Evolutionary conservation across 2,329 filamentous ascomycete genomes (phyloP).

Genomic region (Penicillium sp.): DNA sequence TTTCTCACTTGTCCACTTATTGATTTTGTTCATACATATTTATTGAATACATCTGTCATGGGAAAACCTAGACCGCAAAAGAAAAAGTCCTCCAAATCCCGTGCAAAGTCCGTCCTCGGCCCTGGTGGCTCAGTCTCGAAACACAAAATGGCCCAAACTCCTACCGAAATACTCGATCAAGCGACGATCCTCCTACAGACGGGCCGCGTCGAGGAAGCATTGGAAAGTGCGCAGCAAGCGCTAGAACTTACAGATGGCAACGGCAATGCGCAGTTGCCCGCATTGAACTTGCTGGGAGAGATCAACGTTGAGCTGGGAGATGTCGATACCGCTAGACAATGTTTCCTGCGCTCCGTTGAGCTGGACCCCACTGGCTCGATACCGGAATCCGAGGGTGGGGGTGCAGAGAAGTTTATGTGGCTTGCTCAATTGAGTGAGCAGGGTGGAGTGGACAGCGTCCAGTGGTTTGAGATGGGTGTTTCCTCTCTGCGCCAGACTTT

Average conservation of each 20-base stretch:
- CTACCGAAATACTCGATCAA: conserved; percentile 58
- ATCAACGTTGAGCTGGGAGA: conserved; percentile 83
- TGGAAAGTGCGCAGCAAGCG: conserved; percentile 56
- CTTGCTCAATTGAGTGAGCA: conserved; percentile 81
- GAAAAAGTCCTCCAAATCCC: conserved; percentile 44
- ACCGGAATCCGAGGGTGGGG: conserved; percentile 72
- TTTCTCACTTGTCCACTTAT: neutral
- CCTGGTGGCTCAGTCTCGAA: conserved; percentile 41
- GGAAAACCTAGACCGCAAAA: conserved; percentile 54
- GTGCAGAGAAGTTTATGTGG: conserved; percentile 92
- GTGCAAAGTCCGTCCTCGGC: conserved; percentile 46
- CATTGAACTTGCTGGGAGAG: conserved; percentile 75
- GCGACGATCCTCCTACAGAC: conserved; percentile 60
- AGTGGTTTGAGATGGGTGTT: conserved; percentile 66
- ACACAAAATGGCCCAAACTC: conserved; percentile 51
- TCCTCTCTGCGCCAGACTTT: conserved; percentile 72
- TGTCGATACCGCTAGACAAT: conserved; percentile 69
- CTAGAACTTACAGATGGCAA: conserved; percentile 41
- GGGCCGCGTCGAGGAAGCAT: conserved; percentile 58
- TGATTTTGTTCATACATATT: neutral
- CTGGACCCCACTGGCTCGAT: conserved; percentile 74
- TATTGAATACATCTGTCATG: conserved; percentile 39
- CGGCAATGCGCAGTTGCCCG: conserved; percentile 50
- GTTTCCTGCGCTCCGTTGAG: conserved; percentile 71
- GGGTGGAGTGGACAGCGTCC: conserved; percentile 60